Conservation (phyloP, 2,329 filamentous ascomycete genomes). For the Colletotrichum truncatum region DNA sequence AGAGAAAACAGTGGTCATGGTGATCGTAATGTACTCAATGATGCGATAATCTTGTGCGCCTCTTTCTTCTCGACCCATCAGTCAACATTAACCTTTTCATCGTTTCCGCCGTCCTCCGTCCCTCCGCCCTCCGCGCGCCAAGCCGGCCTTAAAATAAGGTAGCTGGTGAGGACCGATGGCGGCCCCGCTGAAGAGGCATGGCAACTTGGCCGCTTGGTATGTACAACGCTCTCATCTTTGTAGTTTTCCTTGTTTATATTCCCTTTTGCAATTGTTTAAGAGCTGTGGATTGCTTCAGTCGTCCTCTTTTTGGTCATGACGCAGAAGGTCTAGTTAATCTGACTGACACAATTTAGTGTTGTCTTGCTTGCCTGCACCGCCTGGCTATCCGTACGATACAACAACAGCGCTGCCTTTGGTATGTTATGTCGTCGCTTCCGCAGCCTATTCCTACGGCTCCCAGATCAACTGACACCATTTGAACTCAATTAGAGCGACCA, state of each 20-base stretch:
- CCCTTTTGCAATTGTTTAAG: neutral
- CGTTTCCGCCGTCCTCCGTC: neutral
- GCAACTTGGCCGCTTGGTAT: constrained; percentile 29
- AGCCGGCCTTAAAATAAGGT: constrained; percentile 1
- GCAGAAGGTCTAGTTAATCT: too few relatives aligned
- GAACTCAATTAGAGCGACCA: constrained; percentile 38
- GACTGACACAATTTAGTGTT: constrained; percentile 9
- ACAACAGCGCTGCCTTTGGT: constrained; percentile 47
- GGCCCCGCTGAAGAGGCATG: constrained; percentile 28
- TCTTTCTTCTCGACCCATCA: neutral
- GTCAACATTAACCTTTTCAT: neutral
- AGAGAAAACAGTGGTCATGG: neutral
- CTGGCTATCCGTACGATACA: constrained; percentile 43
- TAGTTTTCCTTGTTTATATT: neutral
- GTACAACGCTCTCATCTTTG: constrained; percentile 14
- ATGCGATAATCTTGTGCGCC: neutral
- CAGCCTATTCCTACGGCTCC: neutral
- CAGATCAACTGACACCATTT: neutral
- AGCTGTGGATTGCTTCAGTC: too few relatives aligned
- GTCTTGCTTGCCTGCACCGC: constrained; percentile 14
- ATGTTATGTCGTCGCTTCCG: constrained; percentile 19
- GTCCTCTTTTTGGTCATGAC: too few relatives aligned
- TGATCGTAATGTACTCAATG: neutral
- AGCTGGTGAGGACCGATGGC: constrained; percentile 13
- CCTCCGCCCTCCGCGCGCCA: constrained; percentile 11